Percentiles rank a stretch among this genome's conserved stretches.
phyloP scores from a whole-genome alignment of 73 alveolate genomes.

The Durusdinium trenchii region DNA sequence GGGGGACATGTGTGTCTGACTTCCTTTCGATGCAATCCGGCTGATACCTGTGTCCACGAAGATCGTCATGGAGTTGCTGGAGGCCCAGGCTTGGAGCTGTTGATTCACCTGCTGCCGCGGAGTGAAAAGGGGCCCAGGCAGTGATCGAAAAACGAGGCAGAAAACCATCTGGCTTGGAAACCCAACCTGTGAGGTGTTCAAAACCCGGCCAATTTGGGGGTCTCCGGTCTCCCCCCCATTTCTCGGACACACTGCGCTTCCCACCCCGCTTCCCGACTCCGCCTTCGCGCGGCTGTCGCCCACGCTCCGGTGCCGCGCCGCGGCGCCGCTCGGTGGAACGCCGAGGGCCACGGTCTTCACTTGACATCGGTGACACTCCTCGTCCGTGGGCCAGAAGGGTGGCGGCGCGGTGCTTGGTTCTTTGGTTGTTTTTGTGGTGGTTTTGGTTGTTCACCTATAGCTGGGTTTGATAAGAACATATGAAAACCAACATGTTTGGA shows the following conservation, averaged over 20 bases:
- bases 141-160: no score
- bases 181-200: no score
- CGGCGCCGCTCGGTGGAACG: constrained; percentile 70
- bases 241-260: no score
- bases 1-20: background rate
- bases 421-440: background rate
- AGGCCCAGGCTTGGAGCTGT: constrained; percentile 27
- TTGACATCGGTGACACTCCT: constrained; percentile 21
- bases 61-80: constrained; percentile 13
- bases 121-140: no score
- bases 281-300: constrained; percentile 11
- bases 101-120: background rate
- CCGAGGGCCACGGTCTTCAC: background rate
- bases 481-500: no score
- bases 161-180: no score
- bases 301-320: background rate
- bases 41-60: constrained; percentile 27
- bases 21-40: background rate
- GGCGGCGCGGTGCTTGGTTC: background rate
- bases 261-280: no score
- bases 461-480: no score
- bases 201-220: no score
- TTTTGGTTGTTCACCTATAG: background rate
- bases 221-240: no score
- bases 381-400: background rate